Evolutionary conservation across 2,329 filamentous ascomycete species (phyloP), one percentile per base, ranked within the genome.

Genomic region (Erysiphe pulchra): DNA sequence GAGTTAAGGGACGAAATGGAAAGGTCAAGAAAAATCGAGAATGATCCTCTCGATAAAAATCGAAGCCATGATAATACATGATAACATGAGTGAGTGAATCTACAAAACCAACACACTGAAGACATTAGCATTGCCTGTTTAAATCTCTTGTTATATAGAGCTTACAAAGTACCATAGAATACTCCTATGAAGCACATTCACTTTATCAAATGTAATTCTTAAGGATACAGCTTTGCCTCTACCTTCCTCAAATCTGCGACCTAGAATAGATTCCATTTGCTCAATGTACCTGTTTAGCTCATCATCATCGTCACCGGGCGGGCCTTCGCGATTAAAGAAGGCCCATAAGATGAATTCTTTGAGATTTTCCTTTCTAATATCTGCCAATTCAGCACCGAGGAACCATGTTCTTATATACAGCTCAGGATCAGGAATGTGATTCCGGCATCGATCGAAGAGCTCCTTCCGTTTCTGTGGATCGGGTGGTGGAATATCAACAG

Each of bases 331-430:
- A 49, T 68, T 70, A 42, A 71, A 63, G 45, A 77, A 69, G 0
- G 68, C 70, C 74, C 72, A 78, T n/a, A 65, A 58, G 17, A 73
- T 62, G 54, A 74, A 76, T 46, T 73, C 69, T 56, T 69, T 71
- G 44, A 77, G 52, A 54, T 77, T 75, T 31, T 76, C 71, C 13
- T 65, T 61, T 46, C 66, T 65, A 41, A 78, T 69, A 28, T 73
- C 70, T 28, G 62, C 58, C 2, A 60, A 42, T 14, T 64, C 59
- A 8, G 71, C 69, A 28, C 67, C 67, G 20, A 68, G 57, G 53
- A 77, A 76, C 74, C 74, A 78, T 50, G 64, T 66, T 44, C 56
- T 60, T 28, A 77, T 48, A 50, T 71, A 77, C 33, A 56, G 60
- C 34, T 68, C 65, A 0, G 64, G 62, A 52, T 75, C 65, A 1